Base-by-base conservation (phyloP, 2,329 filamentous ascomycete genomes). In the Pseudogymnoascus sp. region DNA sequence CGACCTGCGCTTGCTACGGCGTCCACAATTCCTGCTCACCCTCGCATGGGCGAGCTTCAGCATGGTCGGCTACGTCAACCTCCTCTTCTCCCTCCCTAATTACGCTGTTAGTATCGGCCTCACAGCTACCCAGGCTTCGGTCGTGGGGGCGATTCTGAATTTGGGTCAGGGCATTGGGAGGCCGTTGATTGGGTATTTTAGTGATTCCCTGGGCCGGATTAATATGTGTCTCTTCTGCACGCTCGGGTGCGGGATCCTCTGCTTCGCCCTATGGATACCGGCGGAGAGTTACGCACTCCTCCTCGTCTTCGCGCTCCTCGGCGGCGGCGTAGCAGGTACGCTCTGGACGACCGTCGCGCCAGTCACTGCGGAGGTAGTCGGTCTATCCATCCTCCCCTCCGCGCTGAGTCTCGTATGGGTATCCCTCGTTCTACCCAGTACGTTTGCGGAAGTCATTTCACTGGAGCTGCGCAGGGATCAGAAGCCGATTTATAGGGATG, bases 341-440 rank as follows among this genome's bases (percentile, higher is more conserved):
- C 80, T 79, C 64, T 82, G 79, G 78, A 80, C 83, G 1, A 85
- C 86, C 1, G 81, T 88, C 36, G 85, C 79, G 0, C 88, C 89
- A 0, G 83, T 92, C 3, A 83, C 82, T 1, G 86, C 86, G 2
- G 89, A 92, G 72, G 83, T 92, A 1, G 83, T 91, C 21, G 88
- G 88, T 0, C 72, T 92, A 6, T 81, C 80, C 60, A 77, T 89
- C 54, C 78, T 92, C 3, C 86, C 89, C 0, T 83, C 86, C 21
- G 83, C 82, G 70, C 74, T 92, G 59, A 88, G 83, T 64, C 78
- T 91, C 29, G 82, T 85, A 29, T 92, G 89, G 89, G 71, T 91
- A 26, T 78, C 85, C 5, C 79, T 92, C 18, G 82, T 87, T 5
- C 72, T 90, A 14, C 89, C 89, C 0, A 82, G 83, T 8, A 89